These are phyloP conservation scores for Sophora flavescens DNA, from an alignment of 306 rosid genomes.

Conservation along the genomic window DNA sequence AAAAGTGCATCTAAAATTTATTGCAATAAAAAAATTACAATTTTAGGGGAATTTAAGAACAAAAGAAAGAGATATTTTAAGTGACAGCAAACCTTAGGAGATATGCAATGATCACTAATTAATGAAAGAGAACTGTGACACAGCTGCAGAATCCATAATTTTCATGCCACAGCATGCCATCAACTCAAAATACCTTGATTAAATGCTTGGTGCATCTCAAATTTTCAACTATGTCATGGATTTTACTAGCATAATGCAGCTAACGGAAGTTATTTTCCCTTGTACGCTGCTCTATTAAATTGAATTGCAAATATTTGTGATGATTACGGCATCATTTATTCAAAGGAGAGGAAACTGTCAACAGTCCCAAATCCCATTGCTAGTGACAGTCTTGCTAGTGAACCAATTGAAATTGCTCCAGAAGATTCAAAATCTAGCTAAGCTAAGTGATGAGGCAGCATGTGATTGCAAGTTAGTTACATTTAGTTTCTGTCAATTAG, in stretches of 20 bases:
- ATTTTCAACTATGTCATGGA: slow-evolving; percentile 29
- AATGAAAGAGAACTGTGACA: slow-evolving; percentile 4
- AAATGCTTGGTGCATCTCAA: slow-evolving; percentile 32
- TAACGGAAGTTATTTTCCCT: slow-evolving; percentile 8
- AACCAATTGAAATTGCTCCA: too few relatives aligned
- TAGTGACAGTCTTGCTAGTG: too few relatives aligned
- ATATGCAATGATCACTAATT: slow-evolving; percentile 23
- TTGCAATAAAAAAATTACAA: slow-evolving; percentile 7
- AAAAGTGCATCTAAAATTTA: slow-evolving; percentile 21
- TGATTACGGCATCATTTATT: slow-evolving; percentile 21
- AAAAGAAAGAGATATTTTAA: slow-evolving; percentile 16
- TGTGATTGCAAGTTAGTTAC: too few relatives aligned
- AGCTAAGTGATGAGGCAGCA: too few relatives aligned
- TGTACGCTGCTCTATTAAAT: slow-evolving; percentile 6
- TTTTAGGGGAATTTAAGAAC: slow-evolving; percentile 11
- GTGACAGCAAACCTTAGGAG: slow-evolving; percentile 6
- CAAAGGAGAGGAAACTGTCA: background rate
- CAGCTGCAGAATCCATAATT: slow-evolving; percentile 20
- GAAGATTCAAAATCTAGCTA: too few relatives aligned
- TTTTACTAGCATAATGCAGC: slow-evolving; percentile 13
- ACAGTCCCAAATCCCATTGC: too few relatives aligned
- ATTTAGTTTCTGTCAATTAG: too few relatives aligned
- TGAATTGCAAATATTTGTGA: slow-evolving; percentile 23
- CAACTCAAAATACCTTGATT: slow-evolving; percentile 19
- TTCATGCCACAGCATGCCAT: slow-evolving; percentile 21